Base-by-base conservation (phyloP, 192 early-diverging fungal species). In the Entophlyctis helioformis region DNA sequence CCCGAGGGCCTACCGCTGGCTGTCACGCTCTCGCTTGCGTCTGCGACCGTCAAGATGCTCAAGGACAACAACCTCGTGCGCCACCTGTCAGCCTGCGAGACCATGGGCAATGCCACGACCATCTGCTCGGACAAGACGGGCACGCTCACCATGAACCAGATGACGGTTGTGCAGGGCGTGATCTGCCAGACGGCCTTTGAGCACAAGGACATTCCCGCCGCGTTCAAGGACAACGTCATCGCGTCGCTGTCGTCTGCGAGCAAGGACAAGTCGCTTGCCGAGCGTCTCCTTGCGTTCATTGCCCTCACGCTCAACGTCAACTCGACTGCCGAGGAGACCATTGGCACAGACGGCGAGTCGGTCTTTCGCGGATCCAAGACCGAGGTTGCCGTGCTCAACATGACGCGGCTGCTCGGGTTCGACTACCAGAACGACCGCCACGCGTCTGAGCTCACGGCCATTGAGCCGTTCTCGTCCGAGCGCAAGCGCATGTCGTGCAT, bases 61-160 rank as follows among this genome's bases (percentile, higher is more conserved):
- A 88, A 90, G 42, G 94, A 99, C 62, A 91, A 94, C 48, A 97
- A 97, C 64, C 67, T 99, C 20, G 96, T 99, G 22, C 82, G 96
- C 20, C 80, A 96, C 39, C 66, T 99, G 7, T 82, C 85, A 22
- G 89, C 96, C 7, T 99, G 96, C 62, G 96, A 98, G 62, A 96
- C 93, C 22, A 98, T 98, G 96, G 75, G 75, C 20, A 93, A 91
- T 53, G 96, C 96, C 11, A 99, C 92, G 9, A 95, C 94, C 1
- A 80, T 99, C 20, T 99, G 96, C 64, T 92, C 89, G 15, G 96
- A 99, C 69, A 99, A 99, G 63, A 99, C 96, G 0, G 96, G 96
- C 20, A 99, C 96, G 8, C 66, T 97, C 31, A 99, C 96, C 1
- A 86, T 91, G 50, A 99, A 99, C 72, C 71, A 77, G 43, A 99